Evolutionary conservation across 257 asterid genomes (phyloP).

Genomic region (Nicotiana tomentosiformis): DNA sequence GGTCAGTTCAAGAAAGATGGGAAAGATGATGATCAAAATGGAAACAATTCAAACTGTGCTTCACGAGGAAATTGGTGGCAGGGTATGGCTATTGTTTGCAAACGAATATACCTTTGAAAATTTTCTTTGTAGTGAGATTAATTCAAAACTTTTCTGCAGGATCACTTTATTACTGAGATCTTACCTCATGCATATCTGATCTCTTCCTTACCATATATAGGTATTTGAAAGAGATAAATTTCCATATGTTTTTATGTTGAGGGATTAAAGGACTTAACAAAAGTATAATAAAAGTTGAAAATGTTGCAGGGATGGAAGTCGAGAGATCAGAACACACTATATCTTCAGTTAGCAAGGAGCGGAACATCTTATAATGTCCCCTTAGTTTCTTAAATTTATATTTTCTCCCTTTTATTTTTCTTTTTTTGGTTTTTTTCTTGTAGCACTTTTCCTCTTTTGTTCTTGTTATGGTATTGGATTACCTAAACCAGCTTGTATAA

Average conservation of each 20-base stretch:
- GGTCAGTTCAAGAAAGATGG: slow-evolving; percentile 44
- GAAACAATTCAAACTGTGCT: slow-evolving; percentile 45
- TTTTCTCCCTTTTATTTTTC: too few species aligned
- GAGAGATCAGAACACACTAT: background rate
- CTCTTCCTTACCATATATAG: background rate
- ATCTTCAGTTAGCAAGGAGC: background rate
- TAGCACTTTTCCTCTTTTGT: background rate
- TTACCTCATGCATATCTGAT: background rate
- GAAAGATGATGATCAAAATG: slow-evolving; percentile 43
- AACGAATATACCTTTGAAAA: background rate
- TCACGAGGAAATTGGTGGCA: slow-evolving; percentile 95
- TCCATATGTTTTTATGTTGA: background rate
- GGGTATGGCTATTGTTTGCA: slow-evolving; percentile 29
- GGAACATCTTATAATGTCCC: background rate
- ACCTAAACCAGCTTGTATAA: background rate
- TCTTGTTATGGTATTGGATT: background rate
- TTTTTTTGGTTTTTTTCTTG: background rate
- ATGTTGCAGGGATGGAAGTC: background rate
- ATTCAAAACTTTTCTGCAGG: slow-evolving; percentile 21
- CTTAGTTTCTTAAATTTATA: too few species aligned
- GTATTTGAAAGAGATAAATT: background rate
- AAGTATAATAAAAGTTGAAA: background rate
- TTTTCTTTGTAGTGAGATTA: background rate
- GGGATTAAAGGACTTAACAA: background rate
- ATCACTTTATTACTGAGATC: slow-evolving; percentile 35